A percentile compares a stretch with the other conserved stretches of the same genome.
These are phyloP conservation scores for Pharus latifolius DNA, from an alignment of 176 grass and related monocot genomes.

Conservation along the genomic window DNA sequence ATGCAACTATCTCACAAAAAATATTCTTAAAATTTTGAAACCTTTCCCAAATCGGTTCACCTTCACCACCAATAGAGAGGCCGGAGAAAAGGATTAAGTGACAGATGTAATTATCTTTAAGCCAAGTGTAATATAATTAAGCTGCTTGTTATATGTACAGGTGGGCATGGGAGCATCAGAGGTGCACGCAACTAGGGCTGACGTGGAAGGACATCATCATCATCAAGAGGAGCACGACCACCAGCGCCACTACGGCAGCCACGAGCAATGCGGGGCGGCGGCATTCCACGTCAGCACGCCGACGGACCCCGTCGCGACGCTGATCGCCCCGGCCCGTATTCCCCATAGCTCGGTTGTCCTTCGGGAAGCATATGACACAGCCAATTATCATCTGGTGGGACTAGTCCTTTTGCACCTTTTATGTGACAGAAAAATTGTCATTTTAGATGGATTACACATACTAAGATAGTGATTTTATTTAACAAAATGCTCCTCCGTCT, in stretches of 20 bases:
- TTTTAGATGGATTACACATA: no score
- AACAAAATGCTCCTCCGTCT: no score
- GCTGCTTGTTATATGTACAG: no score
- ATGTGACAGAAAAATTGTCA: no score
- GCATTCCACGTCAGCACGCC: conserved; percentile 41
- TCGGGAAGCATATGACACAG: conserved; percentile 26
- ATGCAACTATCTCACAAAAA: no score
- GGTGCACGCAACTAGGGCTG: background rate
- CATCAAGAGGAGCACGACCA: conserved; percentile 31
- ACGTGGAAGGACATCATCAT: background rate
- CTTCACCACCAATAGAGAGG: background rate
- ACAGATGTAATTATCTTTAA: background rate
- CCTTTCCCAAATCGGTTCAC: conserved; percentile 6
- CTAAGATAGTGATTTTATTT: no score
- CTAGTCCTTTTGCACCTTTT: no score
- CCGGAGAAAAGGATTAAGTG: no score
- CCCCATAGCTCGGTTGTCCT: conserved; percentile 36
- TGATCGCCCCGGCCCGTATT: conserved; percentile 28
- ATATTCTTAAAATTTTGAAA: no score
- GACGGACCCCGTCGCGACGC: conserved; percentile 21
- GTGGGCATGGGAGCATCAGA: conserved; percentile 30
- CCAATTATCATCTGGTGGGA: no score
- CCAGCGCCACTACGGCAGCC: conserved; percentile 22
- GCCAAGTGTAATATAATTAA: no score
- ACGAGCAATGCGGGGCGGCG: conserved; percentile 16